Evolutionary conservation across 345 rosid genomes (phyloP), one percentile per base, ranked within the genome.

Genomic region (Moricandia moricandioides): DNA sequence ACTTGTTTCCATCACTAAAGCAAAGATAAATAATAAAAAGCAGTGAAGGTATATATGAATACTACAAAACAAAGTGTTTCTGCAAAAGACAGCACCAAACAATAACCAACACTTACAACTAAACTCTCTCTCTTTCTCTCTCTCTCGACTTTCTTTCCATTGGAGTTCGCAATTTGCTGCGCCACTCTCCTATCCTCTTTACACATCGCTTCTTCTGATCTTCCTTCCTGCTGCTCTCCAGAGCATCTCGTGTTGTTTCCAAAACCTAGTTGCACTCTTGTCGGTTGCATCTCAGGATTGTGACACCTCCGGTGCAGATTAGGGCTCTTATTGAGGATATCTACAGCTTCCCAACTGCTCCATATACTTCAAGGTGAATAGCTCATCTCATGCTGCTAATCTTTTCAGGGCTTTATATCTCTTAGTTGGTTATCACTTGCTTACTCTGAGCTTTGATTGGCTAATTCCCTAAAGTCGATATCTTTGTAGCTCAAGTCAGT

Each of bases 151-250:
- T 9, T n/a, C 52, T 62, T 27, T 34, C 18, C 75, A 56, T 77
- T 43, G 80, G 62, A 65, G 51, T 70, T 64, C 55, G 55, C 80
- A 77, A 57, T 47, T 58, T 47, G 80, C 61, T 64, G 47, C 14
- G 51, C 61, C 71, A 45, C 35, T 65, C 72, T 77, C 71, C 34
- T 6, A 70, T 71, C 80, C 45, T 65, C 26, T 47, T 55, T 39
- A 16, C 71, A 4, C 31, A 62, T 76, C 66, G 18, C 14, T 10
- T 56, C 71, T 56, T 18, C 30, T 18, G 4, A 1, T 61, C 56
- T 24, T 7, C 61, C 1, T 0, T 24, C 40, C 47, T 0, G 13
- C 57, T 52, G 11, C 74, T 76, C 69, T 35, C 68, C 75, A 69
- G 31, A 76, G 14, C 8, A 33, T 33, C 30, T 65, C 27, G 18